Evolutionary conservation across 1,284 basidiomycete genomes (phyloP).

Genomic region (Sphaerobolus stellatus): DNA sequence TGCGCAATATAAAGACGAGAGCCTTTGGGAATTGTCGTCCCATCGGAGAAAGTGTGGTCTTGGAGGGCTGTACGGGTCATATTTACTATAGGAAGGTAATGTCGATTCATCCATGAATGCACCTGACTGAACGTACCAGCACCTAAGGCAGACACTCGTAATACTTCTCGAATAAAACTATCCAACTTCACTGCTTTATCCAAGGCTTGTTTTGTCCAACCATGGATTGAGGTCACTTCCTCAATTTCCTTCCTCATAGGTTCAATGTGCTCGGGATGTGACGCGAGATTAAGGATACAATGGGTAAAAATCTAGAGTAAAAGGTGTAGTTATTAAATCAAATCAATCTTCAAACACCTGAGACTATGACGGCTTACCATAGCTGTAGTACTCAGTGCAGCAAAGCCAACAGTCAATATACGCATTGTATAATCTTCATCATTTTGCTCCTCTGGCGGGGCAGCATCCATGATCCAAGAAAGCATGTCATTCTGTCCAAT

Average conservation of each 20-base stretch:
- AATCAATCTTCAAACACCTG: neutral
- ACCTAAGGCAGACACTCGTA: constrained; percentile 34
- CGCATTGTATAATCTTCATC: constrained; percentile 31
- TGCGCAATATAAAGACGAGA: constrained; percentile 27
- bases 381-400: constrained; percentile 40
- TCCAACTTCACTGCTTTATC: constrained; percentile 16
- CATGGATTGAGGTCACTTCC: constrained; percentile 9
- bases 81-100: constrained; percentile 31
- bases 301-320: neutral
- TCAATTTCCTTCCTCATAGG: constrained; percentile 32
- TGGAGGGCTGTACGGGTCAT: constrained; percentile 34
- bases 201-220: constrained; percentile 19
- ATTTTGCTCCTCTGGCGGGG: constrained; percentile 31
- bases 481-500: constrained; percentile 40
- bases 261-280: constrained; percentile 24
- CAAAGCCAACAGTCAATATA: constrained; percentile 39
- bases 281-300: neutral
- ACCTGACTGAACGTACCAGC: constrained; percentile 15
- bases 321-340: neutral
- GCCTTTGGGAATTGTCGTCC: constrained; percentile 40
- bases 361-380: constrained; percentile 17
- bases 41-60: constrained; percentile 42
- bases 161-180: constrained; percentile 27
- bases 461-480: constrained; percentile 44
- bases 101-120: neutral